Evolutionary conservation across 73 alveolate species (phyloP), one percentile per base, ranked within the genome.

Genomic region (Breviolum minutum): DNA sequence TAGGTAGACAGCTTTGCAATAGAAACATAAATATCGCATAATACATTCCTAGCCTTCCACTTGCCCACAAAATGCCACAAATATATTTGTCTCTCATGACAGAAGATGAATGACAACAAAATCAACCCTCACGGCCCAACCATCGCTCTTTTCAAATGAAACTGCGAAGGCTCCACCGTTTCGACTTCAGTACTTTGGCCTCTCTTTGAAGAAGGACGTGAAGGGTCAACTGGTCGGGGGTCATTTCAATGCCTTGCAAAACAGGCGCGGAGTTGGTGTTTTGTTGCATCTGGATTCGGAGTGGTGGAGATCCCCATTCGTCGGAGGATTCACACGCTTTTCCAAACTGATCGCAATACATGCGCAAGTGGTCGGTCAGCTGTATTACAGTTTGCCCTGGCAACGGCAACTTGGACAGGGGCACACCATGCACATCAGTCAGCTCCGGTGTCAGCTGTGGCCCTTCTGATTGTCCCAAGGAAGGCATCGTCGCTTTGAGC

Each of bases 291-390:
- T 40, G 54, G 54, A 40, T 40, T 40, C 54, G 54, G 54, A 40
- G 54, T n/a, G 76, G 10, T 10, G 98, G 98, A 30, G 91, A 88
- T 6, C 98, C 98, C 98, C 98, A 92, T 19, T 76, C 27, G 27
- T 92, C 98, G 16, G 98, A 92, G 12, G 54, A 5, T 14, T 73
- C 54, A 54, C 98, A 92, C 68, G 73, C 62, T 26, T 17, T 29
- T 48, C 98, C 98, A 19, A 13, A 9, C 48, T 10, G 26, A 63
- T 92, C 79, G 81, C 98, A 92, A 66, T 74, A 92, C 14, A 92
- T 24, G 20, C 89, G 91, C 40, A 92, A 71, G 22, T 40, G 54
- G 54, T 40, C 54, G 54, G 54, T 40, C 54, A 40, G 54, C 54
- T 40, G 54, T 40, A 40, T 40, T 40, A 40, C 54, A 40, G 77